Evolutionary conservation across 148 eudicot genomes (phyloP).

Genomic region (Diospyros kaki): DNA sequence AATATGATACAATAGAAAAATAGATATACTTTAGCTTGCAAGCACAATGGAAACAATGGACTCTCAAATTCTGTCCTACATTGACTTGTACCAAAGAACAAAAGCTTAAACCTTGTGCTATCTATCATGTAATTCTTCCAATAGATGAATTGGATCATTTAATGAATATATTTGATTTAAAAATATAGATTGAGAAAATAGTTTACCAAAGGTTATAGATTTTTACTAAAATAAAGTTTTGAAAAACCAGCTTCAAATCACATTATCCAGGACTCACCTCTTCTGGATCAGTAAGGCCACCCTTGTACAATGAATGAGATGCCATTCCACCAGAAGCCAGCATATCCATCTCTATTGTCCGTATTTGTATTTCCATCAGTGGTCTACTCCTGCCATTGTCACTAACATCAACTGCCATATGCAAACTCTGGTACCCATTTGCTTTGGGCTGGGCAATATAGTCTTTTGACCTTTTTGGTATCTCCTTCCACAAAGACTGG

Average conservation of each 20-base stretch:
- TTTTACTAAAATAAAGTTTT: background rate
- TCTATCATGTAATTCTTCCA: background rate
- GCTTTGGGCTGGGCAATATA: constrained; percentile 82
- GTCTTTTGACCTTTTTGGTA: constrained; percentile 79
- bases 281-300: constrained; percentile 90
- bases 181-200: background rate
- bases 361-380: constrained; percentile 85
- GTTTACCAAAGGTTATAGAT: background rate
- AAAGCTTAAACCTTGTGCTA: background rate
- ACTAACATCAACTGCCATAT: constrained; percentile 90
- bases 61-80: background rate
- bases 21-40: background rate
- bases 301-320: constrained; percentile 92
- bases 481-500: constrained; percentile 76
- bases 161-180: background rate
- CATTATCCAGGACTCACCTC: constrained; percentile 45
- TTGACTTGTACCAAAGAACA: constrained; percentile 1
- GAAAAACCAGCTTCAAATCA: background rate
- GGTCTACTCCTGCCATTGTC: constrained; percentile 58
- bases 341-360: constrained; percentile 81
- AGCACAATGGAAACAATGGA: background rate
- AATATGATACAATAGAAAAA: background rate
- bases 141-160: background rate
- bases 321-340: constrained; percentile 82
- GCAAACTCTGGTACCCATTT: constrained; percentile 89